phyloP scores from a whole-genome alignment of 306 rosid species.

The Sophora flavescens region DNA sequence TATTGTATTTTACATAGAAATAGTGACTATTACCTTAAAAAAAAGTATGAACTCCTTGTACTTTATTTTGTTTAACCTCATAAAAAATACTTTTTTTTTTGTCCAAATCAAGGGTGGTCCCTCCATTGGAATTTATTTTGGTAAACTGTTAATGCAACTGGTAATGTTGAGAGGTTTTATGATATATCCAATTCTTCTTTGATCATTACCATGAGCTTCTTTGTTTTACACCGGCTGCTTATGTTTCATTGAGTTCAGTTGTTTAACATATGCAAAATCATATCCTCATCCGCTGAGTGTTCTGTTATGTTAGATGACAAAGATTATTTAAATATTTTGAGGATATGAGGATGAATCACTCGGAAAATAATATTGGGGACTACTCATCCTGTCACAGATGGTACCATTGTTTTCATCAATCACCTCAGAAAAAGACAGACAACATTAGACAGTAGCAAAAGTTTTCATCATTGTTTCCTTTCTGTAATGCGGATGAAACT shows the following conservation, averaged over 20 bases:
- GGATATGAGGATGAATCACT: background rate
- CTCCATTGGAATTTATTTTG: background rate
- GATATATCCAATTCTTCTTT: background rate
- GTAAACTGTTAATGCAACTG: background rate
- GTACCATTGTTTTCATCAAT: background rate
- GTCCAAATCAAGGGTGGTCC: background rate
- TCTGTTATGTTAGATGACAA: background rate
- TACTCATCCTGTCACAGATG: too few relatives aligned
- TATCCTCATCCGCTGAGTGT: background rate
- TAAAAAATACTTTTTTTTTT: background rate
- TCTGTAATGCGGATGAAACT: constrained; percentile 11
- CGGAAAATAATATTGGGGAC: background rate
- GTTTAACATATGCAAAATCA: background rate
- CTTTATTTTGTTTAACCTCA: background rate
- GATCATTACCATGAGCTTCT: constrained; percentile 5
- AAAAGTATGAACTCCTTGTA: background rate
- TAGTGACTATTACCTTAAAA: background rate
- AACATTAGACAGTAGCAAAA: background rate
- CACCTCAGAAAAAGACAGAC: background rate
- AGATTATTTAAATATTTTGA: constrained; percentile 18
- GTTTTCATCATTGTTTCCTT: constrained; percentile 5
- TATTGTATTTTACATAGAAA: background rate
- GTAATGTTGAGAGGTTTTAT: constrained; percentile 1
- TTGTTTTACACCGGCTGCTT: background rate
- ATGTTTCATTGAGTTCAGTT: background rate